Conservation (phyloP, 176 grass and related monocot genomes). For the Calamus simplicifolius region DNA sequence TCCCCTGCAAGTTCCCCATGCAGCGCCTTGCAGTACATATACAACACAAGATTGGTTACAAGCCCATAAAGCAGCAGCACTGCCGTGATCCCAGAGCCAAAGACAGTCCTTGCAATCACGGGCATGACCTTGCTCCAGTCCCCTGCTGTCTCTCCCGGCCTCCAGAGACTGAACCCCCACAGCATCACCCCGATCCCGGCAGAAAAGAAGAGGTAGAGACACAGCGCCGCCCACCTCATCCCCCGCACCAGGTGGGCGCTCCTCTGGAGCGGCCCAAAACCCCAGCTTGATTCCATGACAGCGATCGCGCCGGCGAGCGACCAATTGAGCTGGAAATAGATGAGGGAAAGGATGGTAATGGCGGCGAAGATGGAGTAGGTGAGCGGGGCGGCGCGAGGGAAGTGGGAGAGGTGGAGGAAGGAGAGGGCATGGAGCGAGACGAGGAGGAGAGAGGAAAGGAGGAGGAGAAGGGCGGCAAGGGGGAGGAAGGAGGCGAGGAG, state of each 20-base stretch:
- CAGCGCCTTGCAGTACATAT: conserved; percentile 34
- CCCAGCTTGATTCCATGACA: conserved; percentile 14
- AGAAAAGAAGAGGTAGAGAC: conserved; percentile 15
- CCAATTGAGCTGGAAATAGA: conserved; percentile 6
- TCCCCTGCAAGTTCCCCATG: conserved; percentile 33
- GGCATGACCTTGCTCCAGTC: neutral
- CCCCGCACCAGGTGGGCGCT: conserved; percentile 10
- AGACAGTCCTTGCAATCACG: conserved; percentile 10
- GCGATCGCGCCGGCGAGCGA: conserved; percentile 20
- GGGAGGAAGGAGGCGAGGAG: conserved; percentile 9
- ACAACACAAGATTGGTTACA: conserved; percentile 19
- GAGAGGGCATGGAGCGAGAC: conserved; percentile 9
- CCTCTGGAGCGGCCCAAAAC: conserved; percentile 10
- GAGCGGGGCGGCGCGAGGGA: neutral
- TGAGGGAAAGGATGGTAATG: neutral
- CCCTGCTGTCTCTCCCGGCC: neutral
- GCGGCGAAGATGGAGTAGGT: conserved; percentile 8
- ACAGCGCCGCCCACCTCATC: conserved; percentile 14
- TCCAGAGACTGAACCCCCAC: conserved; percentile 6
- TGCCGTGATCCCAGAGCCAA: conserved; percentile 16
- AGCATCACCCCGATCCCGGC: conserved; percentile 9
- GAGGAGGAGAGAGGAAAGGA: conserved; percentile 9
- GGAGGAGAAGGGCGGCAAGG: conserved; percentile 1
- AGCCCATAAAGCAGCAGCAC: conserved; percentile 26
- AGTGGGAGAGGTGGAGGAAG: neutral